Conservation (phyloP, 352 stramenopile genomes). For the Peronosclerospora sorghi region DNA sequence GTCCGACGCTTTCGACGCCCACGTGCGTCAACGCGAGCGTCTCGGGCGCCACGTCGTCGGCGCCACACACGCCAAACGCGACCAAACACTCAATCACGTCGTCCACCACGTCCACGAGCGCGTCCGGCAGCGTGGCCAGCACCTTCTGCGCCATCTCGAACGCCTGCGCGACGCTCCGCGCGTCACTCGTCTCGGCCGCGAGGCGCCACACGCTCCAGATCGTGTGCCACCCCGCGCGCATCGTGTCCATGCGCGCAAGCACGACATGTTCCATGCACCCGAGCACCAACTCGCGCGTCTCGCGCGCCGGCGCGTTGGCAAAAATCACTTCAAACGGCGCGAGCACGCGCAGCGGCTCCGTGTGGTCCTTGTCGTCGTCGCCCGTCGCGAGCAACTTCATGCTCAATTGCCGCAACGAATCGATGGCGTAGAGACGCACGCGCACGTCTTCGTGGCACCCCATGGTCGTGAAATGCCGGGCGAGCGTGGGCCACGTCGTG, state of each 20-base stretch:
- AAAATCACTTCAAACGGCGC: conserved; percentile 95
- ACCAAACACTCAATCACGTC: conserved; percentile 72
- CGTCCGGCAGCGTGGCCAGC: conserved; percentile 60
- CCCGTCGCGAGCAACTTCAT: conserved; percentile 99
- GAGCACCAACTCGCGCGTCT: conserved; percentile 87
- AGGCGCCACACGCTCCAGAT: conserved; percentile 90
- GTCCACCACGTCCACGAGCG: conserved; percentile 69
- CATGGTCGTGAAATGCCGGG: conserved; percentile 95
- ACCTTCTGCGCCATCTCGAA: conserved; percentile 84
- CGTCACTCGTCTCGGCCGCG: conserved; percentile 71
- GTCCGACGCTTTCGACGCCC: conserved; percentile 53
- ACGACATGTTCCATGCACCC: conserved; percentile 89
- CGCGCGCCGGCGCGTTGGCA: conserved; percentile 60
- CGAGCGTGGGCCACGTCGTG: conserved; percentile 96
- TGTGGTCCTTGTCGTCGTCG: no score
- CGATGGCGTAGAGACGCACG: conserved; percentile 98
- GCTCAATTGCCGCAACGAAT: conserved; percentile 98
- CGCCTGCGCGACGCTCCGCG: conserved; percentile 77
- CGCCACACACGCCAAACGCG: conserved; percentile 68
- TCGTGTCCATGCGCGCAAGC: conserved; percentile 71
- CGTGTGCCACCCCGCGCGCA: conserved; percentile 89
- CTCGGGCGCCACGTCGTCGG: conserved; percentile 52
- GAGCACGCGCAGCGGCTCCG: conserved; percentile 98
- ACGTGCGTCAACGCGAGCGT: conserved; percentile 52
- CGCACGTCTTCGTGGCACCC: conserved; percentile 93